phyloP scores from a whole-genome alignment of 768 basidiomycete species.

The Lactarius vividus region DNA sequence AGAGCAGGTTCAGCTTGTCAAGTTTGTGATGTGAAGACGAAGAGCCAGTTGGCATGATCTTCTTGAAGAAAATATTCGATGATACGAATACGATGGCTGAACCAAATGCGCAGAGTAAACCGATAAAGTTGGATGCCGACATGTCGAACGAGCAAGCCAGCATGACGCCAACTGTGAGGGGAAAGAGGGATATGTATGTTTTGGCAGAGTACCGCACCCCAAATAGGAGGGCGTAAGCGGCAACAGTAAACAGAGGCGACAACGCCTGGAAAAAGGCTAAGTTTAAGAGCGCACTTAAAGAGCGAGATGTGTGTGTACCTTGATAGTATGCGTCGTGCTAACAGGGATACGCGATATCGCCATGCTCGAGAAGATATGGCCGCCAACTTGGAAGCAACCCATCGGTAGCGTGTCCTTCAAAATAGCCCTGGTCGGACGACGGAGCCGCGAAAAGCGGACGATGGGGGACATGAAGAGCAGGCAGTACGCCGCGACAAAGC shows the following conservation, averaged over 20 bases:
- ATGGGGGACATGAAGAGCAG: constrained; percentile 77
- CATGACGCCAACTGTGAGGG: constrained; percentile 96
- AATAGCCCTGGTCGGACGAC: constrained; percentile 69
- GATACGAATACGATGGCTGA: constrained; percentile 96
- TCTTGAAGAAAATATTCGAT: constrained; percentile 99
- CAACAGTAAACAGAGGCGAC: constrained; percentile 95
- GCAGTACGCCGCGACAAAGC: constrained; percentile 87
- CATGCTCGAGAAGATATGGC: constrained; percentile 97
- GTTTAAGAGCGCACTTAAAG: constrained; percentile 2
- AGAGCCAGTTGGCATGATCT: constrained; percentile 75
- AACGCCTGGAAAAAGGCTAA: constrained; percentile 59
- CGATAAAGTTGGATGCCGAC: constrained; percentile 79
- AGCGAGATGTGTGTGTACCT: constrained; percentile 52
- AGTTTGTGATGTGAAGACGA: constrained; percentile 63
- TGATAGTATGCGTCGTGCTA: constrained; percentile 98
- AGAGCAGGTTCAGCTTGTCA: constrained; percentile 94
- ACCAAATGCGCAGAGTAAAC: constrained; percentile 94
- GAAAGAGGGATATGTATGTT: constrained; percentile 93
- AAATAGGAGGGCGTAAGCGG: constrained; percentile 91
- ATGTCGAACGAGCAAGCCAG: constrained; percentile 93
- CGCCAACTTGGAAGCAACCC: constrained; percentile 97
- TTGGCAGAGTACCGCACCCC: constrained; percentile 88
- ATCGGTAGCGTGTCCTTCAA: constrained; percentile 83
- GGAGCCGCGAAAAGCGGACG: constrained; percentile 63
- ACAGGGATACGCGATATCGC: constrained; percentile 96